phyloP scores from a whole-genome alignment of 495 filamentous ascomycete genomes.

The Penicillium desertorum region DNA sequence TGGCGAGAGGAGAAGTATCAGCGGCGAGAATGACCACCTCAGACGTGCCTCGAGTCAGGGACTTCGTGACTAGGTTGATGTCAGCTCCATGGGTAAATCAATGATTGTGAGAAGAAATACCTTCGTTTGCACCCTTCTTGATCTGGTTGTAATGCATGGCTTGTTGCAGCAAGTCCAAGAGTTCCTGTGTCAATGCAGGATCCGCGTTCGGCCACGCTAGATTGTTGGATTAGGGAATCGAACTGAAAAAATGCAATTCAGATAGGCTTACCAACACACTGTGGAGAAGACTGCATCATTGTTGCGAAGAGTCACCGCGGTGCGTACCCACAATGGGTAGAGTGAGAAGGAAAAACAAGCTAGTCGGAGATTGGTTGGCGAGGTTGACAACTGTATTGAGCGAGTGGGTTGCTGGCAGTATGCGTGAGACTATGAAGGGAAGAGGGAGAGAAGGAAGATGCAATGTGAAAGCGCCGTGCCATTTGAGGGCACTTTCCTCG shows the following conservation, averaged over 20 bases:
- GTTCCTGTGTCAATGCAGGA: neutral
- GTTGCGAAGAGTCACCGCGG: too few relatives aligned
- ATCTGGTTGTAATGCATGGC: neutral
- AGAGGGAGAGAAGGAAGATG: neutral
- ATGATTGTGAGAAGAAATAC: neutral
- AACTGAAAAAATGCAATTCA: neutral
- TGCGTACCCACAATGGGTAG: neutral
- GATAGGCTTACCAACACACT: neutral
- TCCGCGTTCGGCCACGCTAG: neutral
- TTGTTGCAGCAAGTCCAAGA: neutral
- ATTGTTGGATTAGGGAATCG: neutral
- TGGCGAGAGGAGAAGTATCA: neutral
- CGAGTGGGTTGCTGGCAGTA: neutral
- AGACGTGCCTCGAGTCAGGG: neutral
- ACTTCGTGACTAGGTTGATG: neutral
- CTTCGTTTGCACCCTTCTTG: neutral
- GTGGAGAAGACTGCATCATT: neutral
- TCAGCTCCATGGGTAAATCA: neutral
- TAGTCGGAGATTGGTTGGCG: neutral
- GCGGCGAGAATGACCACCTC: neutral
- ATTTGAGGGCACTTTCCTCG: too few relatives aligned
- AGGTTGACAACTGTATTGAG: neutral
- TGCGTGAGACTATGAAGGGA: neutral
- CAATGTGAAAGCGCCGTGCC: too few relatives aligned
- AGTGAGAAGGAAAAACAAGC: neutral